A percentile compares a stretch with the other conserved stretches of the same genome.
These are phyloP conservation scores for Knoxdaviesia capensis DNA, from an alignment of 2,329 filamentous ascomycete species.

Conservation along the genomic window DNA sequence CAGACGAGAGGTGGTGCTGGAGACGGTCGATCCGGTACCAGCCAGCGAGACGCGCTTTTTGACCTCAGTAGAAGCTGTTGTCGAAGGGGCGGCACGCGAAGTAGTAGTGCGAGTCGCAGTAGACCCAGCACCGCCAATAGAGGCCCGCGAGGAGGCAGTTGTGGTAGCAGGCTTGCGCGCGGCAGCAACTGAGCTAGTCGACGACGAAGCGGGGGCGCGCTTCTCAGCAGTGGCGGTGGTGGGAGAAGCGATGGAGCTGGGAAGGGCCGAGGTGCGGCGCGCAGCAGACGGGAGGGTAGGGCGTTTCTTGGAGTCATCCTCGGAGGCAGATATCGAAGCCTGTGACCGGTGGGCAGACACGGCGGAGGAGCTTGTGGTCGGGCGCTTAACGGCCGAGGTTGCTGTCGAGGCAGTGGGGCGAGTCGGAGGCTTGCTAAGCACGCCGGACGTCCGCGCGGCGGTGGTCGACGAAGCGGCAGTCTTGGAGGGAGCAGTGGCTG, in stretches of 20 bases:
- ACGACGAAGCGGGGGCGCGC: background rate
- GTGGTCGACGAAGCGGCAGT: slow-evolving; percentile 12
- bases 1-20: slow-evolving; percentile 17
- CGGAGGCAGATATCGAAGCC: slow-evolving; percentile 26
- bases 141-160: slow-evolving; percentile 10
- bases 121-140: slow-evolving; percentile 11
- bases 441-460: slow-evolving; percentile 16
- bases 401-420: slow-evolving; percentile 19
- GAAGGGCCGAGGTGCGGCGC: slow-evolving; percentile 2
- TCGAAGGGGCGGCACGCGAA: slow-evolving; percentile 13
- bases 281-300: slow-evolving; percentile 4
- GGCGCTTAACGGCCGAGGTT: slow-evolving; percentile 12
- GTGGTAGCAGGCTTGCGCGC: slow-evolving; percentile 14
- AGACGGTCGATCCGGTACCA: slow-evolving; percentile 16
- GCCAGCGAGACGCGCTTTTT: slow-evolving; percentile 37
- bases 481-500: slow-evolving; percentile 12
- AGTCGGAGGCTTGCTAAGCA: slow-evolving; percentile 26
- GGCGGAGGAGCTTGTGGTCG: slow-evolving; percentile 15
- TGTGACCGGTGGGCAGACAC: slow-evolving; percentile 23
- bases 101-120: slow-evolving; percentile 11
- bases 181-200: slow-evolving; percentile 12
- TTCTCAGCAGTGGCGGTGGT: background rate
- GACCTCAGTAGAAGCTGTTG: slow-evolving; percentile 14
- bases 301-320: slow-evolving; percentile 25
- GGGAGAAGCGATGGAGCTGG: background rate